A percentile compares a stretch with the other conserved stretches of the same genome.
These are phyloP conservation scores for Tuber borchii DNA, from an alignment of 495 filamentous ascomycete genomes.

Conservation along the genomic window DNA sequence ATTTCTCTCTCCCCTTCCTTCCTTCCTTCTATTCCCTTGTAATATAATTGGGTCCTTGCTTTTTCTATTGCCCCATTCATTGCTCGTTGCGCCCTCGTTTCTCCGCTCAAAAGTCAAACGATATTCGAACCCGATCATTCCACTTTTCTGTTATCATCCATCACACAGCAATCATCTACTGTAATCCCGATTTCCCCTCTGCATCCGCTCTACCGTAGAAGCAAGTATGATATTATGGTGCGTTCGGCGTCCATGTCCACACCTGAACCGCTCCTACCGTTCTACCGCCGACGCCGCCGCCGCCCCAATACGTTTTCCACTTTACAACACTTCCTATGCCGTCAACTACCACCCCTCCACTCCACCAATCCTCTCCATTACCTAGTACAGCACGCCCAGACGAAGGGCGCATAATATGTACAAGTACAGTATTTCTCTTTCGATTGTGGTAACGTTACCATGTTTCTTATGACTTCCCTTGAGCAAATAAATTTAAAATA, in stretches of 20 bases:
- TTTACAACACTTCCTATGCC: background rate
- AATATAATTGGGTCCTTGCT: background rate
- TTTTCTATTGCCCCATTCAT: background rate
- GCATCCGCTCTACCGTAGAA: background rate
- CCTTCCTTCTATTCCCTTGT: background rate
- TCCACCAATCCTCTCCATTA: background rate
- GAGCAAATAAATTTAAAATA: background rate
- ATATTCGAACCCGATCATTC: background rate
- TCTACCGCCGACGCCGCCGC: background rate
- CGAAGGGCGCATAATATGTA: background rate
- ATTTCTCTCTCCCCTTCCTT: background rate
- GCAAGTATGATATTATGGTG: background rate
- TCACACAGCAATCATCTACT: background rate
- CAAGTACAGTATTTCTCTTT: background rate
- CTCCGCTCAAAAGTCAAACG: background rate
- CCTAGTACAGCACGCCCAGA: background rate
- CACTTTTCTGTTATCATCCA: background rate
- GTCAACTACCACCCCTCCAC: background rate
- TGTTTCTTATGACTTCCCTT: background rate
- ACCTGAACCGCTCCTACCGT: background rate
- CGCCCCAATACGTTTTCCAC: background rate
- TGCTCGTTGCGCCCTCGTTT: background rate
- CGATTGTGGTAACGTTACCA: background rate
- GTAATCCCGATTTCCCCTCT: background rate
- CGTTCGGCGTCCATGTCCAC: background rate